Evolutionary conservation across 495 filamentous ascomycete species (phyloP).

Genomic region (Aspergillus wentii): DNA sequence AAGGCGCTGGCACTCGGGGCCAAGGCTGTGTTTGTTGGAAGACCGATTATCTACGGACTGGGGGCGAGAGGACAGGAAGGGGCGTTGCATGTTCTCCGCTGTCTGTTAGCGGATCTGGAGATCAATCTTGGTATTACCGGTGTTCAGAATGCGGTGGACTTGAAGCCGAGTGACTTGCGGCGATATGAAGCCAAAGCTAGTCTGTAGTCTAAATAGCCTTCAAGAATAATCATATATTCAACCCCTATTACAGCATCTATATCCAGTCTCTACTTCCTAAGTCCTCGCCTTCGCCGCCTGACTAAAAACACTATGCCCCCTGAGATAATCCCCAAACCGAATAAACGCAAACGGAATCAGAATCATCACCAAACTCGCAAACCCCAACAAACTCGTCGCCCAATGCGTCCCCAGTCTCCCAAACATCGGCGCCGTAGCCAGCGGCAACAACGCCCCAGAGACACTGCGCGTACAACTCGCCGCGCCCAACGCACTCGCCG

Average conservation of each 20-base stretch:
- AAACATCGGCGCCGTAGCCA: slow-evolving; percentile 23
- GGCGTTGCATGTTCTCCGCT: slow-evolving; percentile 19
- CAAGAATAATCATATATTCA: too few species aligned
- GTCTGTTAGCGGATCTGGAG: slow-evolving; percentile 14
- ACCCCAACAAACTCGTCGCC: slow-evolving; percentile 25
- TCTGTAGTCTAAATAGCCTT: too few species aligned
- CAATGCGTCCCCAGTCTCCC: slow-evolving; percentile 19
- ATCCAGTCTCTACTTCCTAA: too few species aligned
- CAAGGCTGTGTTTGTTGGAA: slow-evolving; percentile 46
- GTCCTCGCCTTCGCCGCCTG: too few species aligned
- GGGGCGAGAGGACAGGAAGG: slow-evolving; percentile 20
- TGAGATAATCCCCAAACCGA: slow-evolving; percentile 12
- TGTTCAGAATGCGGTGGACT: too few species aligned
- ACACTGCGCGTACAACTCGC: slow-evolving; percentile 16
- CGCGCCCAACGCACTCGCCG: slow-evolving; percentile 24
- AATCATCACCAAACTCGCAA: slow-evolving; percentile 16
- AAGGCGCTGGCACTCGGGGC: slow-evolving; percentile 52
- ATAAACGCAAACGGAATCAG: slow-evolving; percentile 19
- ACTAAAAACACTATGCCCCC: slow-evolving; percentile 14
- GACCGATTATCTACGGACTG: slow-evolving; percentile 29
- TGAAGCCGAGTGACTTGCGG: too few species aligned
- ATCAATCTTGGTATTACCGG: too few species aligned
- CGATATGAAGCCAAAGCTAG: too few species aligned
- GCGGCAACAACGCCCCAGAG: slow-evolving; percentile 24
- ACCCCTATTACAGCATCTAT: too few species aligned